Conservation (phyloP, 495 filamentous ascomycete genomes). For the Xylaria flabelliformis region DNA sequence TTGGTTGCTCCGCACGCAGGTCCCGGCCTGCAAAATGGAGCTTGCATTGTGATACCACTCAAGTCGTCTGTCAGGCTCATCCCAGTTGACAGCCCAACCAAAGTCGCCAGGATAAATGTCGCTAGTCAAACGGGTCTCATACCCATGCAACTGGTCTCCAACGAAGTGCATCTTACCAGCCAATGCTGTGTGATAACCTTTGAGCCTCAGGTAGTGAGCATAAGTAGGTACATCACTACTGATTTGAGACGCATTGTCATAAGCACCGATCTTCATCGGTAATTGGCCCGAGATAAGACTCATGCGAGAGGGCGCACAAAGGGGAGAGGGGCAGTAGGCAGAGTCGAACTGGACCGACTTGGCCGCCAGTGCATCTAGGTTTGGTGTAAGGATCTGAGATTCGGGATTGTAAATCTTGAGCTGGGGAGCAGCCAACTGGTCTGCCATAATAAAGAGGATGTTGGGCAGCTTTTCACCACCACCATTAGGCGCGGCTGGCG, state of each 20-base stretch:
- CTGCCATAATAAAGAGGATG: constrained; percentile 89
- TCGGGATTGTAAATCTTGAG: constrained; percentile 82
- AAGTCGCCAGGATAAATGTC: constrained; percentile 93
- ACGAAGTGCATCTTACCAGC: constrained; percentile 97
- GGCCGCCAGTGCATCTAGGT: constrained; percentile 79
- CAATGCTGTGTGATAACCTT: constrained; percentile 86
- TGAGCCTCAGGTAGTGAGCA: constrained; percentile 83
- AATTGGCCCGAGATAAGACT: constrained; percentile 88
- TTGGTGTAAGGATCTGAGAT: constrained; percentile 83
- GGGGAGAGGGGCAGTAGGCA: constrained; percentile 87
- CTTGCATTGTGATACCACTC: constrained; percentile 95
- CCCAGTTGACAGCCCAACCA: constrained; percentile 91
- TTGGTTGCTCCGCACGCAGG: constrained; percentile 85
- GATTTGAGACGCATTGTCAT: constrained; percentile 83
- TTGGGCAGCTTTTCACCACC: constrained; percentile 63
- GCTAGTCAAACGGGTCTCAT: constrained; percentile 84
- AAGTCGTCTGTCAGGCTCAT: constrained; percentile 78
- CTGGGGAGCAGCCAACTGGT: constrained; percentile 86
- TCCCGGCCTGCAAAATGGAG: constrained; percentile 83
- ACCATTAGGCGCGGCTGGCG: constrained; percentile 35
- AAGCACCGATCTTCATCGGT: constrained; percentile 84
- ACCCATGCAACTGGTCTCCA: constrained; percentile 89
- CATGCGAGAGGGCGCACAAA: constrained; percentile 88
- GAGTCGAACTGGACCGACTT: constrained; percentile 84
- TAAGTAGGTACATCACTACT: constrained; percentile 81